Conservation (phyloP, 2,329 filamentous ascomycete species). For the Xylariaceae sp. region DNA sequence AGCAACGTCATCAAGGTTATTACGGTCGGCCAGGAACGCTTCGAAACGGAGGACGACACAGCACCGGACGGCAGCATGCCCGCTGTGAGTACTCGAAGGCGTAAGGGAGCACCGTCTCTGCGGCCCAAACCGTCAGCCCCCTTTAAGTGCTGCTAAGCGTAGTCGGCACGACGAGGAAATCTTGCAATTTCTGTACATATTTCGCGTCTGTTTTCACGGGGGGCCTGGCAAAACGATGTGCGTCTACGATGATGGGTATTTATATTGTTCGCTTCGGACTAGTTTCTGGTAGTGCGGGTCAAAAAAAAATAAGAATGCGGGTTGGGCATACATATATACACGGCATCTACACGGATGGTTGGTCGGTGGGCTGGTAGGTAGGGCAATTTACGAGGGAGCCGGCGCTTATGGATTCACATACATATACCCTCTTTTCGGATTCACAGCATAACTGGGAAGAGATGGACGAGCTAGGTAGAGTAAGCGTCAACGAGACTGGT, state of each 20-base stretch:
- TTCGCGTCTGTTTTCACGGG: slow-evolving; percentile 1
- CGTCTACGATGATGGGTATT: slow-evolving; percentile 13
- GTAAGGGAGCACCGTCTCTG: slow-evolving; percentile 29
- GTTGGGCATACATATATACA: slow-evolving; percentile 12
- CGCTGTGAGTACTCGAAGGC: slow-evolving; percentile 29
- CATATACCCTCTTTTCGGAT: slow-evolving; percentile 11
- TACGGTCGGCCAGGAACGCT: slow-evolving; percentile 59
- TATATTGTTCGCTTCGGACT: slow-evolving; percentile 4
- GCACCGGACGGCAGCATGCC: slow-evolving; percentile 36
- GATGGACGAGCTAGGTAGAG: background rate
- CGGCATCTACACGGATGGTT: slow-evolving; percentile 13
- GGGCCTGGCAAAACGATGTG: slow-evolving; percentile 4
- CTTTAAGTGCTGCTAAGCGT: slow-evolving; percentile 16
- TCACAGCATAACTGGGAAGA: background rate
- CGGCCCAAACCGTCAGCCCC: slow-evolving; percentile 14
- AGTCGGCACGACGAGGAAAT: background rate
- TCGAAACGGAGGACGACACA: slow-evolving; percentile 41
- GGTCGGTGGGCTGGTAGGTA: slow-evolving; percentile 3
- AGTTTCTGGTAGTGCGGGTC: background rate
- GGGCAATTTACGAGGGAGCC: slow-evolving; percentile 9
- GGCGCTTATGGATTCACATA: slow-evolving; percentile 15
- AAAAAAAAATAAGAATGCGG: slow-evolving; percentile 1
- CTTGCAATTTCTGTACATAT: slow-evolving; percentile 17
- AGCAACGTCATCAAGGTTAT: slow-evolving; percentile 70
- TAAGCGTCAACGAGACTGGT: background rate